Base-by-base conservation (phyloP, 768 basidiomycete species). In the Leucosporidium scottii region DNA sequence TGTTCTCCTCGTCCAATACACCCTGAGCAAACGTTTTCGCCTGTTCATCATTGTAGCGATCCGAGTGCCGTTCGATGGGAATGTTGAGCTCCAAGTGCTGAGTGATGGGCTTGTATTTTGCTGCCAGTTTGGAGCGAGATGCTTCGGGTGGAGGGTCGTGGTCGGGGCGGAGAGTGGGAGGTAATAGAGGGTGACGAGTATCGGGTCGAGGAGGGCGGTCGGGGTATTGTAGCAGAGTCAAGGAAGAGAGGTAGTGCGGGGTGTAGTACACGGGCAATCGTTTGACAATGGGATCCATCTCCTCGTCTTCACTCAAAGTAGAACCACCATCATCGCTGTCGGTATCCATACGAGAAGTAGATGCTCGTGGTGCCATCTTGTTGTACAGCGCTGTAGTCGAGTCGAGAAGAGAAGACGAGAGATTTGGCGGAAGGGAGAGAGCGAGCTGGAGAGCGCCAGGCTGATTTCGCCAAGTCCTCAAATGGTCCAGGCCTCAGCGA, bases 201-300 rank as follows among this genome's bases (percentile, higher is more conserved):
- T 69, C 49, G 21, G 71, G 75, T 9, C 65, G 71, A 17, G 75
- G 72, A 2, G 66, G 70, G n/a, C 71, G 68, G 65, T 74, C 71
- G 7, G 75, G 75, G 67, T 75, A 77, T 68, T 78, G 76, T 39
- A 77, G 70, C 13, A 77, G 71, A 49, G 73, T 71, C 30, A 77
- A 68, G 31, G 74, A 72, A 36, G 68, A 61, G 53, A 69, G 68
- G 59, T 71, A 71, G 30, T 65, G 59, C 0, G 76, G 75, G 9
- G 70, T 74, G 61, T 76, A 74, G 70, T 71, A 76, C 53, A 77
- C 73, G 30, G 76, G 76, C n/a, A 77, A 57, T 9, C 68, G 63
- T 30, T 74, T 66, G 31, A 73, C 69, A 20, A 75, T 54, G 6
- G 70, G 65, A 65, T 44, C 39, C 39, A 44, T 2, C 15, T 76